A percentile compares a stretch with the other conserved stretches of the same genome.
Conservation (phyloP, 2,329 filamentous ascomycete species). For the Myriosclerotinia curreyana region DNA sequence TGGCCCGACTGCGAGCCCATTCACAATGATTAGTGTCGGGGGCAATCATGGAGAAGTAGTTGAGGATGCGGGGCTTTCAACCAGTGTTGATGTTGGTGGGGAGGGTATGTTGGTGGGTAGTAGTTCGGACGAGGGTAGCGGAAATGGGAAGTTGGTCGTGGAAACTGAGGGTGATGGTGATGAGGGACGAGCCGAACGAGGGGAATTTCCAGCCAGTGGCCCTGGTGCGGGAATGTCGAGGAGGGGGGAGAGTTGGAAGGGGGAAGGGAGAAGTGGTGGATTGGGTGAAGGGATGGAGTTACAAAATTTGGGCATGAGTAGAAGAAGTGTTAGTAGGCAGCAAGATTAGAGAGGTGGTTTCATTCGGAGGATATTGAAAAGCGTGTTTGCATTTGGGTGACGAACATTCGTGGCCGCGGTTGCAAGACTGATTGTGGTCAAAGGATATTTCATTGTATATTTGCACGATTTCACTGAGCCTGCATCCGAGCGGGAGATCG, state of each 20-base stretch:
- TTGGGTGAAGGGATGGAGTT: constrained; percentile 25
- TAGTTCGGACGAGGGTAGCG: constrained; percentile 30
- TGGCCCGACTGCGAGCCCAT: constrained; percentile 62
- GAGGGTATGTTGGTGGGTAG: constrained; percentile 25
- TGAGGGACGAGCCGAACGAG: constrained; percentile 32
- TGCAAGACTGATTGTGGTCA: no score
- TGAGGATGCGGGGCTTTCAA: constrained; percentile 22
- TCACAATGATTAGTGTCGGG: constrained; percentile 38
- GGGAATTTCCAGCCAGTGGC: constrained; percentile 24
- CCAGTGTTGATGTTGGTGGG: constrained; percentile 20
- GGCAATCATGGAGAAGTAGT: constrained; percentile 41
- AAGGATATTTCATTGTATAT: no score
- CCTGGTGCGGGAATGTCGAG: not conserved
- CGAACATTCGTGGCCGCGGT: no score
- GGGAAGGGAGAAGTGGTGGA: constrained; percentile 27
- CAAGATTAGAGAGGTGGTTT: constrained; percentile 23
- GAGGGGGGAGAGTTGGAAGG: constrained; percentile 22
- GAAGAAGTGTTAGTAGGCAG: constrained; percentile 34
- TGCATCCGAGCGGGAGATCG: no score
- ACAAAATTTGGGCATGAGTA: constrained; percentile 28
- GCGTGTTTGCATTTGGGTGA: no score
- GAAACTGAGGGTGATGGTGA: constrained; percentile 24
- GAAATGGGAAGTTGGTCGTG: constrained; percentile 24
- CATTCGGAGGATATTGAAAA: not conserved
- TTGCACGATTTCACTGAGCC: no score